Evolutionary conservation across 2,329 filamentous ascomycete species (phyloP), one percentile per base, ranked within the genome.

Genomic region (Colletotrichum chrysophilum): DNA sequence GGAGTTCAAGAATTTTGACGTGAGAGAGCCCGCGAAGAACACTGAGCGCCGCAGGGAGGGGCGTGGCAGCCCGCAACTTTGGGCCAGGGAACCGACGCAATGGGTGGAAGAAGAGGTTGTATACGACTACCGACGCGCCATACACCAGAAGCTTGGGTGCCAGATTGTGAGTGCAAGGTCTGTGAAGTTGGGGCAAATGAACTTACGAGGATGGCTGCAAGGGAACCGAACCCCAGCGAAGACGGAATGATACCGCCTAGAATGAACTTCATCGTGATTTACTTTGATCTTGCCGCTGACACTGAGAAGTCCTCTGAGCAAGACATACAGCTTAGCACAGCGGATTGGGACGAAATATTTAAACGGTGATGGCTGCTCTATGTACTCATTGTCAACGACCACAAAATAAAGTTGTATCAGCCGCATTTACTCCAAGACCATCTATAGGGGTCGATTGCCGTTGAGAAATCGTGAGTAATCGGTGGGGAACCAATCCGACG

Each of bases 81-180:
- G 83, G 83, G 2, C 83, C 83, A 2, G 83, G 83, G 71, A 79
- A 82, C 9, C 62, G 66, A 14, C 77, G 74, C 13, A 85, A 81
- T 1, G 83, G 83, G 71, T 85, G 83, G 26, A 84, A 76, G 75
- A 78, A 80, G 66, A 85, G 76, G 70, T 83, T 84, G 77, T 83
- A 82, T 18, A 82, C 28, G 21, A 70, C 58, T 4, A 30, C 55
- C 12, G 68, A 21, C 14, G 36, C 30, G 7, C 68, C 60, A 13
- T 65, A 71, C 3, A 38, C 24, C 7, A 26, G 16, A 28, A 71
- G 30, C 68, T 71, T 21, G 12, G 6, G 26, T 34, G 32, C 26
- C 18, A 24, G 8, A 18, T 13, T 18, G 58, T 61, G 8, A 61
- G 28, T 34, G 10, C n/a, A 10, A 48, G 43, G 10, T 48, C 5